phyloP scores from a whole-genome alignment of 306 rosid genomes.

The Castanopsis chinensis region DNA sequence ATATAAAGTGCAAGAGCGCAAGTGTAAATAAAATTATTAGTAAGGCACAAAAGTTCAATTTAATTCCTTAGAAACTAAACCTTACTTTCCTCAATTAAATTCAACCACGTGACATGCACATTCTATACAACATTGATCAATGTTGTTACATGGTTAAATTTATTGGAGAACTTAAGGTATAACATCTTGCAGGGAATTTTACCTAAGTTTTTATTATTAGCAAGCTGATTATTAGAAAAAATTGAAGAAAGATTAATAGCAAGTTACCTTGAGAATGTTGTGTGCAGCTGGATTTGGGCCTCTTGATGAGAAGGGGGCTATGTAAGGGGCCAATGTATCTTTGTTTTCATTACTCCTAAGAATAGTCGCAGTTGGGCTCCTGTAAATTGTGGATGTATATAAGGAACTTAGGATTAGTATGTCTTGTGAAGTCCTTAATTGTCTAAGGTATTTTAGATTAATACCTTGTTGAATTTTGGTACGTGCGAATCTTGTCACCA shows the following conservation, averaged over 20 bases:
- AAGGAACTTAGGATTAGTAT: background rate
- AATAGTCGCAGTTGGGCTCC: slow-evolving; percentile 29
- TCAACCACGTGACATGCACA: too few relatives aligned
- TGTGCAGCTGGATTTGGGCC: slow-evolving; percentile 29
- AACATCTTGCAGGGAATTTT: too few relatives aligned
- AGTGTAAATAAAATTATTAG: too few relatives aligned
- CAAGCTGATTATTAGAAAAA: too few relatives aligned
- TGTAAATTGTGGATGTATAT: background rate
- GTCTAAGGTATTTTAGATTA: background rate
- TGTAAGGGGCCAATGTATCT: slow-evolving; percentile 19
- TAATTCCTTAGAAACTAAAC: too few relatives aligned
- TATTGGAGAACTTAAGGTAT: too few relatives aligned
- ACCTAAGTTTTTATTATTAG: too few relatives aligned
- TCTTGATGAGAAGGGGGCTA: slow-evolving; percentile 29
- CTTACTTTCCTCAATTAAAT: too few relatives aligned
- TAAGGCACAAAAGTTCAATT: too few relatives aligned
- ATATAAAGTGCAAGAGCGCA: background rate
- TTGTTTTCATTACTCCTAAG: slow-evolving; percentile 11
- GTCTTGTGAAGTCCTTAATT: background rate
- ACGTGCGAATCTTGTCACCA: background rate
- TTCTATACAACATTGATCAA: too few relatives aligned
- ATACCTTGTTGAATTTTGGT: slow-evolving; percentile 29
- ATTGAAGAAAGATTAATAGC: too few relatives aligned
- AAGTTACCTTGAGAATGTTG: slow-evolving; percentile 34
- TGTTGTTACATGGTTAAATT: too few relatives aligned